Percentiles rank a stretch among this genome's conserved stretches.
phyloP scores from a whole-genome alignment of 2,329 filamentous ascomycete species.

The Scorias spongiosa region DNA sequence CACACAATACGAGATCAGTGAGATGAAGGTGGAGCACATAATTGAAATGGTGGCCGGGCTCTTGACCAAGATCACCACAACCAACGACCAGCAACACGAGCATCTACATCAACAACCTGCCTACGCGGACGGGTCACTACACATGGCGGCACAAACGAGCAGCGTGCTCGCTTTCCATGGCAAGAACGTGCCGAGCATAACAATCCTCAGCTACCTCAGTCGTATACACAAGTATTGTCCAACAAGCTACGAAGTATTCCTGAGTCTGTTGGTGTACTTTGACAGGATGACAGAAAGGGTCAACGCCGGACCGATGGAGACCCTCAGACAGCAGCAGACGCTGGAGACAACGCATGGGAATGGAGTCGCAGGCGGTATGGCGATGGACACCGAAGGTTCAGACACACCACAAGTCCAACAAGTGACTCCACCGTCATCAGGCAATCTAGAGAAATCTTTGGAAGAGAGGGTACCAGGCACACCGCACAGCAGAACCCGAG shows the following conservation, averaged over 20 bases:
- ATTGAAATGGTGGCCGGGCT: slow-evolving; percentile 98
- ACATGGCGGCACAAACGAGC: slow-evolving; percentile 47
- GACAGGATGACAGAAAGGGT: slow-evolving; percentile 97
- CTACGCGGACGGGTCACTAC: slow-evolving; percentile 41
- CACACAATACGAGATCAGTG: slow-evolving; percentile 80
- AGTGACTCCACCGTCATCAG: slow-evolving; percentile 34
- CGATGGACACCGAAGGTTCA: slow-evolving; percentile 16
- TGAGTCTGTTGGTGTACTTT: slow-evolving; percentile 92
- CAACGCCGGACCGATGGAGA: slow-evolving; percentile 62
- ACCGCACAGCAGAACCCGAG: slow-evolving; percentile 17
- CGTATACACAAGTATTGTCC: slow-evolving; percentile 98
- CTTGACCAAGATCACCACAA: slow-evolving; percentile 91
- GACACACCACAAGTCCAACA: slow-evolving; percentile 24
- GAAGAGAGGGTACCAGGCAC: slow-evolving; percentile 20
- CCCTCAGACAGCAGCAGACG: slow-evolving; percentile 37
- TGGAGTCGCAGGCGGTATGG: slow-evolving; percentile 9
- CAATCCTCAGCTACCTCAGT: slow-evolving; percentile 86
- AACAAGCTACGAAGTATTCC: slow-evolving; percentile 93
- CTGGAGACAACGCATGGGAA: slow-evolving; percentile 16
- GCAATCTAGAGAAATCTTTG: slow-evolving; percentile 28
- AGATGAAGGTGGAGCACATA: slow-evolving; percentile 91
- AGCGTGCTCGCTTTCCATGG: slow-evolving; percentile 90
- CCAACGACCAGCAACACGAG: slow-evolving; percentile 89
- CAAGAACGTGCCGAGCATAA: slow-evolving; percentile 94
- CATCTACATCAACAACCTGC: slow-evolving; percentile 64